Conservation (phyloP, 441 rosid genomes). For the Adansonia rubrostipa region DNA sequence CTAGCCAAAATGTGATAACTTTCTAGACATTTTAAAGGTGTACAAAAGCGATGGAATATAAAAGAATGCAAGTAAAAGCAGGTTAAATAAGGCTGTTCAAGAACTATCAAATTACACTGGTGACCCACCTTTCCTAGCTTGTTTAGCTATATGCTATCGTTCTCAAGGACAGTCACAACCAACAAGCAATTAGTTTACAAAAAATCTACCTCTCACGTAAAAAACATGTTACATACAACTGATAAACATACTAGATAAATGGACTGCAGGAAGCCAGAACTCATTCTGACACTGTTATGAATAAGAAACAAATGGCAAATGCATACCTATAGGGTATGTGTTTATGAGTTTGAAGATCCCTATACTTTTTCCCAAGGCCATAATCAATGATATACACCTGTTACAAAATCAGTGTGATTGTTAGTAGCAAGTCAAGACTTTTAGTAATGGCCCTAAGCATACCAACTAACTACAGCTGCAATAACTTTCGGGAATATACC, state of each 20-base stretch:
- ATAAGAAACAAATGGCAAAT: constrained; percentile 19
- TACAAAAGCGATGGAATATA: not conserved
- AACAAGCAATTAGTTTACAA: not conserved
- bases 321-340: constrained; percentile 80
- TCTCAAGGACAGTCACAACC: not conserved
- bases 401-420: constrained; percentile 10
- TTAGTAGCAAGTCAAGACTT: constrained; percentile 12
- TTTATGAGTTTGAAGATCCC: constrained; percentile 84
- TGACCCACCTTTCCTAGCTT: not conserved
- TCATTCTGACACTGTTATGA: not conserved
- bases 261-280: not conserved
- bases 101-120: not conserved
- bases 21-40: not conserved
- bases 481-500: not conserved
- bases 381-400: constrained; percentile 87
- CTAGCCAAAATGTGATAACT: not conserved
- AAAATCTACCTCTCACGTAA: not conserved
- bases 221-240: not conserved
- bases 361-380: constrained; percentile 83
- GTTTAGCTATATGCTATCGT: constrained; percentile 5
- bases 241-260: constrained; percentile 7
- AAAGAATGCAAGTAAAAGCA: constrained; percentile 15
- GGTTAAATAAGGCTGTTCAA: not conserved
- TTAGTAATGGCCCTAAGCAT: not conserved
- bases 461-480: not conserved